Evolutionary conservation across 75 land plant species (phyloP), one percentile per base, ranked within the genome.

Genomic region (Chamaecyparis obtusa): DNA sequence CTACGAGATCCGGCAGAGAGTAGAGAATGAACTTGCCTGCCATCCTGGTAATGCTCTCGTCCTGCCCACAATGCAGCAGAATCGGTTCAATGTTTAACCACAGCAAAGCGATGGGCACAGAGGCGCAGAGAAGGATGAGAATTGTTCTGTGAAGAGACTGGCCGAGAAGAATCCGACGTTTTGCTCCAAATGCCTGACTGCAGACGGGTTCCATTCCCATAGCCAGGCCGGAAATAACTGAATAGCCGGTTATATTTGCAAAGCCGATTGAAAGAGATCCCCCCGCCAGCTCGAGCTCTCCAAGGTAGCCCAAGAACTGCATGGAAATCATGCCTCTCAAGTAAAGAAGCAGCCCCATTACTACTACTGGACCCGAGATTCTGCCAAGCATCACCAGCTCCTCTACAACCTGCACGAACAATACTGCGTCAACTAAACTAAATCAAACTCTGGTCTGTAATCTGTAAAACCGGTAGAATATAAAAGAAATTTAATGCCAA

Each of bases 201-300:
- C 94, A 93, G 13, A 93, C 89, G 46, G 93, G 93, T 77, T 93
- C 92, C 93, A 92, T 93, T 83, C 94, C 93, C 94, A 93, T 92
- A 60, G 94, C 93, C 74, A 93, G 64, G 0, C 93, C 93, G 0
- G 94, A 90, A 56, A 93, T 86, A 21, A 93, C 93, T 21, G 92
- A 93, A 88, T 93, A 93, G 19, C 94, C 91, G 0, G 94, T 92
- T 71, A 93, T 93, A 87, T 93, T 93, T 11, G 94, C 93, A 49
- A 93, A 88, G 36, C 93, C 89, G 9, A 93, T 93, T 13, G 94
- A 56, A 9, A 93, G 89, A 41, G 93, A 90, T 21, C 16, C 93
- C 6, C 94, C 94, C 15, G 94, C 94, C 24, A 93, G 78, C 83
- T 92, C 83, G 27, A 94, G 89, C 43, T 91, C 90, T 21, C 95